phyloP scores from a whole-genome alignment of 768 basidiomycete species.

The Mycena albidolilacea region DNA sequence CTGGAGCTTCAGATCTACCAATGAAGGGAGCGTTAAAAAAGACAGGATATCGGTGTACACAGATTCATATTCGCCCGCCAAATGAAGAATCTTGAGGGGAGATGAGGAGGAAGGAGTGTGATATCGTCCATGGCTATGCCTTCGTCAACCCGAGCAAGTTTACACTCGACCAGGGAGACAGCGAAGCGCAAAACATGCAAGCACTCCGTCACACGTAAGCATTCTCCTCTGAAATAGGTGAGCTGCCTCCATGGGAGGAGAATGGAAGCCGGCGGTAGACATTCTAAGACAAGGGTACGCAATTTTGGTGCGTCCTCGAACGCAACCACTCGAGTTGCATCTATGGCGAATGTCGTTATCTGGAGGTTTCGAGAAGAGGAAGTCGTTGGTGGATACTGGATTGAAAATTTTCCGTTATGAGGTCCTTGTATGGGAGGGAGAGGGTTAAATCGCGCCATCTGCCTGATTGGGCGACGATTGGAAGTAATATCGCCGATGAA shows the following conservation, averaged over 20 bases:
- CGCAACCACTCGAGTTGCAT: neutral
- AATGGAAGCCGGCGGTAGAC: neutral
- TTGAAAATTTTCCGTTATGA: neutral
- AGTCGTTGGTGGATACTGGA: neutral
- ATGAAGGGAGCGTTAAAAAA: neutral
- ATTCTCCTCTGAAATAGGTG: neutral
- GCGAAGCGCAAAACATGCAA: neutral
- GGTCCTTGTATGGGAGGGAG: neutral
- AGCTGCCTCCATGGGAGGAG: slow-evolving; percentile 20
- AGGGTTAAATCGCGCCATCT: slow-evolving; percentile 10
- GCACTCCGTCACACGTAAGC: neutral
- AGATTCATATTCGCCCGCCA: neutral
- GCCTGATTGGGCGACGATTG: neutral
- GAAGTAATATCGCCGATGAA: neutral
- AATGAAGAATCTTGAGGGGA: neutral
- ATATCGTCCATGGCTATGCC: neutral
- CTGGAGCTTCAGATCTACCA: neutral
- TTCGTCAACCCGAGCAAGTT: neutral
- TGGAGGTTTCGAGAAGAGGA: neutral
- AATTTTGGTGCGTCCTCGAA: slow-evolving; percentile 14
- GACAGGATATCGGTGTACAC: neutral
- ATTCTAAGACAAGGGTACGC: neutral
- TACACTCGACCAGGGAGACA: slow-evolving; percentile 7
- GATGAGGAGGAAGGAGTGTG: neutral
- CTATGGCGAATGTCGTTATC: neutral